These are phyloP conservation scores for Kurtzmaniella natalensis DNA, from an alignment of 1,139 yeast genomes.

Conservation along the genomic window DNA sequence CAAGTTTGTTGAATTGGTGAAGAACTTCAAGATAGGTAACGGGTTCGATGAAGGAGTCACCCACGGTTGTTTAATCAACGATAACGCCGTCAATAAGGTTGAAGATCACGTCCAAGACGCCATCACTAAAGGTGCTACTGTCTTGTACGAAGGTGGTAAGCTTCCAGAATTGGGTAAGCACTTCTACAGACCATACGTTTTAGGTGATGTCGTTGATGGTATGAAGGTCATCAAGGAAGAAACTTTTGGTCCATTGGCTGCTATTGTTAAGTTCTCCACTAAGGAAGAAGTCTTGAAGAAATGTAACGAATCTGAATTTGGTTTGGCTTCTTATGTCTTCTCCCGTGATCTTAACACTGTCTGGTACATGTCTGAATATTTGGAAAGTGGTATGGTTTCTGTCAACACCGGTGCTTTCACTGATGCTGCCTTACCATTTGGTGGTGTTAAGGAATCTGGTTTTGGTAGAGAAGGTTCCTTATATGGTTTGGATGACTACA, in stretches of 20 bases:
- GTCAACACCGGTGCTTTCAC: conserved; percentile 71
- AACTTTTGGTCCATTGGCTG: conserved; percentile 47
- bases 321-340: conserved; percentile 44
- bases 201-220: conserved; percentile 35
- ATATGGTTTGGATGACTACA: conserved; percentile 72
- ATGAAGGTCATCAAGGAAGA: conserved; percentile 40
- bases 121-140: conserved; percentile 35
- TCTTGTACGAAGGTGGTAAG: conserved; percentile 38
- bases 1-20: conserved; percentile 34
- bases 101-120: conserved; percentile 41
- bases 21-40: conserved; percentile 36
- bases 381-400: conserved; percentile 81
- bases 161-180: conserved; percentile 36
- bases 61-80: conserved; percentile 43
- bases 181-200: conserved; percentile 39
- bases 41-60: conserved; percentile 42
- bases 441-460: conserved; percentile 78
- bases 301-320: conserved; percentile 40
- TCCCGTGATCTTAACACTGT: conserved; percentile 49
- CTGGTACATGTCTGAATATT: conserved; percentile 43
- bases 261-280: conserved; percentile 34
- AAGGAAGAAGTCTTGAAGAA: conserved; percentile 35
- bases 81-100: conserved; percentile 35
- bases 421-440: conserved; percentile 72
- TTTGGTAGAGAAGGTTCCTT: conserved; percentile 80